Base-by-base conservation (phyloP, 2,329 filamentous ascomycete species). In the Whalleya microplaca region DNA sequence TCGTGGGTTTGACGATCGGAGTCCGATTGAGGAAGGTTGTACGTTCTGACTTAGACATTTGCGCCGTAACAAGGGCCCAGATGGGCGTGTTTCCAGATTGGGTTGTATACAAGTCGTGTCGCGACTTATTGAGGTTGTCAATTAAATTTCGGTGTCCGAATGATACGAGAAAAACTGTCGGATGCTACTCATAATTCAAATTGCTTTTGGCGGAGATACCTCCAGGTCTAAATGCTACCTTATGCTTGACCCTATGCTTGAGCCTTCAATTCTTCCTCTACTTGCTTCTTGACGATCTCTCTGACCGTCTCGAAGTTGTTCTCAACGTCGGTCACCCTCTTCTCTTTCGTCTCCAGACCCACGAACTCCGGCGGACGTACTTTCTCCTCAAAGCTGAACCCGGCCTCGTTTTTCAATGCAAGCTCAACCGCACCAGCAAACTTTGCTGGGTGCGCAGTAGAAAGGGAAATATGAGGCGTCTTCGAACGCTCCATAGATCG, bases 401-500 rank as follows among this genome's bases (percentile, higher is more conserved):
- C 86, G n/a, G 82, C 73, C 70, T 90, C 81, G 8, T 83, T 83
- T 62, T 86, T 83, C 57, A 98, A 79, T 0, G 94, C 92, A 46
- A 89, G 73, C 65, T 93, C 89, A 1, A 99, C 94, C 0, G 93
- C 93, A 29, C 85, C 85, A 0, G 89, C 87, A 70, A 99, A 99
- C 75, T 99, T 99, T 59, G 94, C 95, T 0, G 95, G 94, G 74
- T 99, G 95, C 2, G 95, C 95, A 1, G 95, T 99, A 1, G 93
- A 91, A 2, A 99, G 84, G 1, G 92, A 87, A 67, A 99, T 89
- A 72, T 96, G 90, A n/a, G 75, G 80, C 50, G 87, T 76, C 16
- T 78, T 77, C 23, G 75, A 58, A 12, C 85, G 80, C 43, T 78
- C 71, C 32, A 90, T 80, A 2, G 91, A 92, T 55, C 92, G 83